A percentile compares a stretch with the other conserved stretches of the same genome.
phyloP scores from a whole-genome alignment of 768 basidiomycete genomes.

The Tylopilus subfusipes region DNA sequence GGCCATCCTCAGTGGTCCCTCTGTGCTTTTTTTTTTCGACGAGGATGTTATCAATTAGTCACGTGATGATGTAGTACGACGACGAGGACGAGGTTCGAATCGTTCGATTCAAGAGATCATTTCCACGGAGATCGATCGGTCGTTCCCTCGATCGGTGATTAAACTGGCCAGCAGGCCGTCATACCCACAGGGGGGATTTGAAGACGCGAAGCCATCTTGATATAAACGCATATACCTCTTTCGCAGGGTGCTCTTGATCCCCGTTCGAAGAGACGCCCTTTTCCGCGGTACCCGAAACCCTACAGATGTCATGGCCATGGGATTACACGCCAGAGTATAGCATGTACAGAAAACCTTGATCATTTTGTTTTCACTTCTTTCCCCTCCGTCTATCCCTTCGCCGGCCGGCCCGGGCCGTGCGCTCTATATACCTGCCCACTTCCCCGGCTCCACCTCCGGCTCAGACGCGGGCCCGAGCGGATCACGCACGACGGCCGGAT shows the following conservation, averaged over 20 bases:
- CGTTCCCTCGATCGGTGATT: too few species aligned
- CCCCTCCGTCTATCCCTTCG: conserved; percentile 27
- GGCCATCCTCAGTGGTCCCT: conserved; percentile 18
- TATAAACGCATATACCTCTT: neutral
- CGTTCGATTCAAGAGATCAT: neutral
- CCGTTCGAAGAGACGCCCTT: neutral
- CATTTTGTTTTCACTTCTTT: conserved; percentile 2
- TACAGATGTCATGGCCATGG: neutral
- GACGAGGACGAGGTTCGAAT: too few species aligned
- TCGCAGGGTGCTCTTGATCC: neutral
- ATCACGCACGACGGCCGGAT: conserved; percentile 27
- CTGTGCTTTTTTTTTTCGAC: neutral
- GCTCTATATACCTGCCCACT: conserved; percentile 1
- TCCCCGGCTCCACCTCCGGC: neutral
- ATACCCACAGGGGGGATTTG: too few species aligned
- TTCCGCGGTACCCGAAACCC: neutral
- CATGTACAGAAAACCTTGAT: too few species aligned
- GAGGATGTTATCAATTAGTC: neutral
- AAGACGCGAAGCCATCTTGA: too few species aligned
- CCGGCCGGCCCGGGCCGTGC: conserved; percentile 1
- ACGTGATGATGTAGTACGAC: neutral
- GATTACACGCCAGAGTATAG: too few species aligned
- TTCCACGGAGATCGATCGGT: neutral
- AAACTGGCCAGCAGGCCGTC: too few species aligned
- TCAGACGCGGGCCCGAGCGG: conserved; percentile 31